Conservation (phyloP, 2,329 filamentous ascomycete species). For the Ophiocordyceps australis region DNA sequence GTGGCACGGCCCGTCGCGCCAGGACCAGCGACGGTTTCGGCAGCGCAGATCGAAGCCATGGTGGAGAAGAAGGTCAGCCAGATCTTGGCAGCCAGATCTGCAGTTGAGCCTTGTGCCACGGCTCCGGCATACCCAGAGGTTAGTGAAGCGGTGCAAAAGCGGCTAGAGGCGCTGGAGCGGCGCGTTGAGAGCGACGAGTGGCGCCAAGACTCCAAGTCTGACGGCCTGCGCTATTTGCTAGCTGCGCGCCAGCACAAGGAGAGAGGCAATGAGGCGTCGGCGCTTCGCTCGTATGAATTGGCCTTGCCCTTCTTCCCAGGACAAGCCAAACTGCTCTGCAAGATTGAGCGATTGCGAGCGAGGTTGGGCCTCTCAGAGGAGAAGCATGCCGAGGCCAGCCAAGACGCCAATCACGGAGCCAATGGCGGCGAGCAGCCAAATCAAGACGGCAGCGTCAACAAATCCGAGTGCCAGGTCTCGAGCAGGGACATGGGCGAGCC, state of each 20-base stretch:
- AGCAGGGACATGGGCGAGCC: conserved; percentile 6
- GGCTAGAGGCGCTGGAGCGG: conserved; percentile 69
- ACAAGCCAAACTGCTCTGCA: conserved; percentile 57
- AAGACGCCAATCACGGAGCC: conserved; percentile 3
- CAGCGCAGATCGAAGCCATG: conserved; percentile 71
- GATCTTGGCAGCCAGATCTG: conserved; percentile 57
- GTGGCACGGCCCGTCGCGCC: conserved; percentile 18
- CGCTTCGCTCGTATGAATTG: conserved; percentile 71
- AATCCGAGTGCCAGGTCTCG: not conserved
- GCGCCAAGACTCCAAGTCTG: conserved; percentile 53
- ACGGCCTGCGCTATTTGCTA: conserved; percentile 72
- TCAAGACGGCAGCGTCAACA: not conserved
- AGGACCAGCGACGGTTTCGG: conserved; percentile 32
- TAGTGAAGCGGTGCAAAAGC: conserved; percentile 60
- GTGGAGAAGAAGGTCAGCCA: conserved; percentile 85
- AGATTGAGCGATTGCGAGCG: conserved; percentile 44
- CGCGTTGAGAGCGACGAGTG: conserved; percentile 52
- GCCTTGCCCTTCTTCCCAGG: conserved; percentile 74
- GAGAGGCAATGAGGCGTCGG: conserved; percentile 58
- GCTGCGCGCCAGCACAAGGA: conserved; percentile 86
- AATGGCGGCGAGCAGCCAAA: not conserved
- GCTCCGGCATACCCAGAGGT: conserved; percentile 27
- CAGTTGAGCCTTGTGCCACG: conserved; percentile 22
- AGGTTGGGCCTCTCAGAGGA: conserved; percentile 21
- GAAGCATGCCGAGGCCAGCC: conserved; percentile 2